phyloP scores from a whole-genome alignment of 2,329 filamentous ascomycete genomes.

The Drechslerella coelobrocha region DNA sequence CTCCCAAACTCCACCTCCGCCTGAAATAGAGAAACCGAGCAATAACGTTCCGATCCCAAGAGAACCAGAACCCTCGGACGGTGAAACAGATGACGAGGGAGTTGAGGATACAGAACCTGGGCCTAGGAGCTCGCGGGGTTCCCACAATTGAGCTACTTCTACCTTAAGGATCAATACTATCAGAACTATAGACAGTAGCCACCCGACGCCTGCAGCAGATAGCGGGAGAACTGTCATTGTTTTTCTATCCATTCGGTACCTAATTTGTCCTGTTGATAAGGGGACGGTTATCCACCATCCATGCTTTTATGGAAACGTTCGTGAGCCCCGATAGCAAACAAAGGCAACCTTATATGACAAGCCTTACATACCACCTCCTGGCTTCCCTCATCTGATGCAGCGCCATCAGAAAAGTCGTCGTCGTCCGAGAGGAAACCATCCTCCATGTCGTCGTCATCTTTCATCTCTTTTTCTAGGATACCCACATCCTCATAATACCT shows the following conservation, averaged over 20 bases:
- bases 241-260: not conserved
- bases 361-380: slow-evolving; percentile 58
- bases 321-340: slow-evolving; percentile 64
- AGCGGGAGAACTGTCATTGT: not conserved
- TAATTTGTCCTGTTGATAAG: slow-evolving; percentile 1
- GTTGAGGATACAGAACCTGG: too few relatives aligned
- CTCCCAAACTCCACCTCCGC: too few relatives aligned
- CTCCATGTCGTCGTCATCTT: slow-evolving; percentile 53
- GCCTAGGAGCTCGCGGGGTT: slow-evolving; percentile 32
- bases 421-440: slow-evolving; percentile 56
- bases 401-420: slow-evolving; percentile 56
- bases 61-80: slow-evolving; percentile 16
- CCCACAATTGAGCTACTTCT: slow-evolving; percentile 15
- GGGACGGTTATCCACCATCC: slow-evolving; percentile 11
- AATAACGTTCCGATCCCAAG: slow-evolving; percentile 12
- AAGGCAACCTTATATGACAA: slow-evolving; percentile 62
- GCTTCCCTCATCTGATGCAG: slow-evolving; percentile 52
- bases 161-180: not conserved
- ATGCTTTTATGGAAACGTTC: slow-evolving; percentile 60
- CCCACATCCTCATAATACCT: slow-evolving; percentile 54
- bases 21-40: too few relatives aligned
- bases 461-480: slow-evolving; percentile 54
- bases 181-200: too few relatives aligned
- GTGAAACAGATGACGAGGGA: slow-evolving; percentile 15
- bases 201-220: not conserved